Evolutionary conservation across 352 stramenopile species (phyloP).

Genomic region (Globisporangium parvum): DNA sequence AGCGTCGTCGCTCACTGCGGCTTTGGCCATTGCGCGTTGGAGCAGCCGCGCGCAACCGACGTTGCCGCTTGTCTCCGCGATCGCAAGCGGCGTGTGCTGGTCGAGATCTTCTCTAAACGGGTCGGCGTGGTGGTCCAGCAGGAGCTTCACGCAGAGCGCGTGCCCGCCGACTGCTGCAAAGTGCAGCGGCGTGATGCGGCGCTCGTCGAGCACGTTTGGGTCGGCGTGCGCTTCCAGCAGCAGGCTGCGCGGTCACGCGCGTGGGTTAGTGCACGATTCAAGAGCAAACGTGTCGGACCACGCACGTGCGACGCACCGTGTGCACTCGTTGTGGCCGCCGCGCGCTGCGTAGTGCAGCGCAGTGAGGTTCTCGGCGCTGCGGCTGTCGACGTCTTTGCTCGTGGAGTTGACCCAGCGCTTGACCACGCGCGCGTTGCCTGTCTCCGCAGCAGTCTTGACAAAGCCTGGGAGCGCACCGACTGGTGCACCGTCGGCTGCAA

Average conservation of each 20-base stretch:
- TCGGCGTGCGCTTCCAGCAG: slow-evolving; percentile 54
- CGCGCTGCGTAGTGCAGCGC: slow-evolving; percentile 71
- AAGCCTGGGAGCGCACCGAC: slow-evolving; percentile 55
- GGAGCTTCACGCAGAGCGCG: slow-evolving; percentile 73
- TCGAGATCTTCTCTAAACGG: slow-evolving; percentile 79
- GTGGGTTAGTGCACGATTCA: not conserved
- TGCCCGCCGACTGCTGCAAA: slow-evolving; percentile 64
- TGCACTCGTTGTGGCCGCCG: slow-evolving; percentile 76
- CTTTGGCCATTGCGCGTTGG: slow-evolving; percentile 76
- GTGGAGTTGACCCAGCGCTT: slow-evolving; percentile 81
- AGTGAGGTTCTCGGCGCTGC: slow-evolving; percentile 74
- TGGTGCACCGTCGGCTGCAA: slow-evolving; percentile 19
- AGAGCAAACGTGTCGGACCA: too few relatives aligned
- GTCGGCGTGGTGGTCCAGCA: slow-evolving; percentile 74
- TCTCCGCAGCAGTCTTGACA: slow-evolving; percentile 53
- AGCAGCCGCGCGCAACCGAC: slow-evolving; percentile 66
- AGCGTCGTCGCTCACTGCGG: slow-evolving; percentile 36
- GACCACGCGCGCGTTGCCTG: slow-evolving; percentile 69
- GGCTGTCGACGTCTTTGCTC: slow-evolving; percentile 52
- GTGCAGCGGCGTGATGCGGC: slow-evolving; percentile 68
- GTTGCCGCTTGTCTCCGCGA: slow-evolving; percentile 72
- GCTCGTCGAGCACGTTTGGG: slow-evolving; percentile 68
- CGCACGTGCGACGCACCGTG: too few relatives aligned
- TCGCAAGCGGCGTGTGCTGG: slow-evolving; percentile 54
- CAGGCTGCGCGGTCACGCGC: slow-evolving; percentile 19